These are phyloP conservation scores for Metschnikowia colocasiae DNA, from an alignment of 805 yeast species.

Conservation along the genomic window DNA sequence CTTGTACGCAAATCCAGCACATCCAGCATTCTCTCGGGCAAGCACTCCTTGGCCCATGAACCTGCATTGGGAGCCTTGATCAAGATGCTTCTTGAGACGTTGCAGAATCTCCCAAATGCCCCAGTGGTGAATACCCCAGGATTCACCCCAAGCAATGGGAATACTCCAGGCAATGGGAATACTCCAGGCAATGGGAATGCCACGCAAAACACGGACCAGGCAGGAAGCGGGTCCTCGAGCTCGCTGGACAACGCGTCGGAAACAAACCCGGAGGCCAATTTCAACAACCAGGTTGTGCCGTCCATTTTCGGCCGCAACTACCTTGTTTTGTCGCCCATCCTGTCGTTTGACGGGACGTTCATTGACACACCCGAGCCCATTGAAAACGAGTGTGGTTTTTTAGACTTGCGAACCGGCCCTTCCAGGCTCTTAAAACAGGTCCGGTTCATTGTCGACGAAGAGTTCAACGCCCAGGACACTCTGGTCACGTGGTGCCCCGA, in stretches of 20 bases:
- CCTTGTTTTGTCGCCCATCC: slow-evolving; percentile 4
- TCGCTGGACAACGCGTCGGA: background rate
- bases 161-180: background rate
- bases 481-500: background rate
- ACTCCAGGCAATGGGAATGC: background rate
- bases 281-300: slow-evolving; percentile 1
- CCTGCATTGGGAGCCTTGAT: background rate
- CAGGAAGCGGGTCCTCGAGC: background rate
- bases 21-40: background rate
- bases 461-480: background rate
- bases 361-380: background rate
- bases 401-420: background rate
- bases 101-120: background rate
- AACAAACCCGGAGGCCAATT: slow-evolving; percentile 2
- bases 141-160: background rate
- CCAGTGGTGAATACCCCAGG: background rate
- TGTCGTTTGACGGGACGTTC: slow-evolving; percentile 5
- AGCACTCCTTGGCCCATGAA: background rate
- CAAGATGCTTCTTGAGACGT: background rate
- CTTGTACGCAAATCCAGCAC: background rate
- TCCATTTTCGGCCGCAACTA: slow-evolving; percentile 1
- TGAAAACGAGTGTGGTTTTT: slow-evolving; percentile 3
- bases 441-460: slow-evolving; percentile 4
- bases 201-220: background rate
- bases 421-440: background rate